phyloP scores from a whole-genome alignment of 352 stramenopile genomes.

The Pythium rishiriense region DNA sequence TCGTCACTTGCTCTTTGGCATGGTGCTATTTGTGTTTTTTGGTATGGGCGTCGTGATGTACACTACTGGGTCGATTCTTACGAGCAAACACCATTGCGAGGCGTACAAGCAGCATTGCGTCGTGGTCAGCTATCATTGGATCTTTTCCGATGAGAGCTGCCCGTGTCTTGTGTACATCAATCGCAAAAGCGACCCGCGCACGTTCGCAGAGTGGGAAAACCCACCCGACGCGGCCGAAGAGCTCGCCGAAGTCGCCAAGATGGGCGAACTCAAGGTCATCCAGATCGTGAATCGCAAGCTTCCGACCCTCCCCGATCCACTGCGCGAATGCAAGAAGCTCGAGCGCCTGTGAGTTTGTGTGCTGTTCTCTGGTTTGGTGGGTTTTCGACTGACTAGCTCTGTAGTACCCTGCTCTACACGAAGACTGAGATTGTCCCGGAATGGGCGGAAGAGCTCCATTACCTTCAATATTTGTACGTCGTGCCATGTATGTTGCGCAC shows the following conservation, averaged over 20 bases:
- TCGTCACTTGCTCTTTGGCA: constrained; percentile 34
- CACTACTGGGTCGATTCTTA: constrained; percentile 29
- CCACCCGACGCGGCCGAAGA: constrained; percentile 33
- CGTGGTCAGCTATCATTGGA: constrained; percentile 48
- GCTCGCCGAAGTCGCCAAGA: constrained; percentile 30
- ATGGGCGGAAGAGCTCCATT: constrained; percentile 24
- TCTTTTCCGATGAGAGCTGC: constrained; percentile 24
- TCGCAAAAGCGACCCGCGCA: constrained; percentile 26
- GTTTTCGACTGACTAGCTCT: neutral
- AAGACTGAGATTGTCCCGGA: constrained; percentile 20
- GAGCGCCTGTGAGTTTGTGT: constrained; percentile 27
- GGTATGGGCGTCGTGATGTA: constrained; percentile 36
- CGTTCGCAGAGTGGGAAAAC: constrained; percentile 39
- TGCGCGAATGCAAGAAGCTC: constrained; percentile 36
- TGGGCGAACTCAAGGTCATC: constrained; percentile 40
- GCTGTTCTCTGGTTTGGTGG: neutral
- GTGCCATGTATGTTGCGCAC: neutral
- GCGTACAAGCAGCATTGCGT: constrained; percentile 34
- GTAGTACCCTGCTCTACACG: constrained; percentile 30
- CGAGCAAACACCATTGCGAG: constrained; percentile 35
- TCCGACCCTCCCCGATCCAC: constrained; percentile 33
- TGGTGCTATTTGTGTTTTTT: constrained; percentile 43
- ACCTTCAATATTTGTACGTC: constrained; percentile 29
- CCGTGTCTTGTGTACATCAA: constrained; percentile 47
- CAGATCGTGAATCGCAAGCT: constrained; percentile 49